A percentile compares a stretch with the other conserved stretches of the same genome.
These are phyloP conservation scores for Logfia minima DNA, from an alignment of 129 eudicot species.

Conservation along the genomic window DNA sequence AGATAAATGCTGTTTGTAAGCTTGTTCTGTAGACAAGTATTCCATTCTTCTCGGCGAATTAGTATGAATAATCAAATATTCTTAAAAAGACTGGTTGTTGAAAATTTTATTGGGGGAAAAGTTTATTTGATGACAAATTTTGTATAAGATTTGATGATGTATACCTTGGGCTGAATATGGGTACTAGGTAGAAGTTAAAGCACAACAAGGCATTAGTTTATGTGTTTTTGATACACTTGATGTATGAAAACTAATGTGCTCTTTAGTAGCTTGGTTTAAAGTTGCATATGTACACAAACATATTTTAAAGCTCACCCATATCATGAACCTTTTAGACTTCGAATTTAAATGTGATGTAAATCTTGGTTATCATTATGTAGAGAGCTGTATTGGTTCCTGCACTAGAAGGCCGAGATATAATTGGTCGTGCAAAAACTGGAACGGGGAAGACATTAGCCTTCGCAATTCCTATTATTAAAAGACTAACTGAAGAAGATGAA, in stretches of 20 bases:
- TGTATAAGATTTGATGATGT: too few species aligned
- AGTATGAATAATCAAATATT: background rate
- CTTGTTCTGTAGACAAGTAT: background rate
- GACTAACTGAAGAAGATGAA: conserved; percentile 54
- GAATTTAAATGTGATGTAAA: background rate
- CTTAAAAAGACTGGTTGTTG: background rate
- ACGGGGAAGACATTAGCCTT: conserved; percentile 95
- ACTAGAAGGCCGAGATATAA: conserved; percentile 76
- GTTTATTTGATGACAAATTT: too few species aligned
- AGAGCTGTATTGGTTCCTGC: conserved; percentile 91
- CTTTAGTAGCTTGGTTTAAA: too few species aligned
- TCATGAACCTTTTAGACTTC: too few species aligned
- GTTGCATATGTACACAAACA: too few species aligned
- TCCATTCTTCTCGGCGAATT: background rate
- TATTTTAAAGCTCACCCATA: too few species aligned
- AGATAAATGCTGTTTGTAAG: background rate
- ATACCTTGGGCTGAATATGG: background rate
- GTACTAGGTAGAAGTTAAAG: background rate
- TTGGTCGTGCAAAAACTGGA: conserved; percentile 97
- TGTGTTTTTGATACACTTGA: too few species aligned
- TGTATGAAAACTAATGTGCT: background rate
- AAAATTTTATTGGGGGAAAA: too few species aligned
- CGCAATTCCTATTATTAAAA: conserved; percentile 82
- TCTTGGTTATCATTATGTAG: conserved; percentile 38
- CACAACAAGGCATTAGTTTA: background rate